Evolutionary conservation across 1,284 basidiomycete genomes (phyloP).

Genomic region (Termitomyces sp.): DNA sequence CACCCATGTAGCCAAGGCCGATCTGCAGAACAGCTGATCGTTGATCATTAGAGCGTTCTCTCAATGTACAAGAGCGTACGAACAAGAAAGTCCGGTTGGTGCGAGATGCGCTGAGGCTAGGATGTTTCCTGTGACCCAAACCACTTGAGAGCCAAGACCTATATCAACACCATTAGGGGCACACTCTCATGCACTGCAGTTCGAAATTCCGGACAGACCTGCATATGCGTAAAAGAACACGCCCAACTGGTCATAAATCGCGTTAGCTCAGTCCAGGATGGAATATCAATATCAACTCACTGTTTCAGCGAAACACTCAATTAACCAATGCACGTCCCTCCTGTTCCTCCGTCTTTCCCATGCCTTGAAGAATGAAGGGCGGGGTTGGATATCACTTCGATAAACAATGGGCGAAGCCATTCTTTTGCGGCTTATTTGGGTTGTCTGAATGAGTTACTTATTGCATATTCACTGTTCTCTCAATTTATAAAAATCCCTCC

Average conservation of each 20-base stretch:
- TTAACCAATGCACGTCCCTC: slow-evolving; percentile 43
- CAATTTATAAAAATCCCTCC: slow-evolving; percentile 8
- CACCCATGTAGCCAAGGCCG: slow-evolving; percentile 60
- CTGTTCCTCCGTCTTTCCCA: slow-evolving; percentile 54
- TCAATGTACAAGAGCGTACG: background rate
- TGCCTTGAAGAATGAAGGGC: slow-evolving; percentile 33
- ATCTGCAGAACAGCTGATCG: slow-evolving; percentile 53
- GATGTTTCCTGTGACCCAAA: slow-evolving; percentile 50
- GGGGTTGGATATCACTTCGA: slow-evolving; percentile 38
- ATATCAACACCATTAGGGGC: slow-evolving; percentile 2
- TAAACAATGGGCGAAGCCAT: slow-evolving; percentile 29
- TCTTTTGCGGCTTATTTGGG: background rate
- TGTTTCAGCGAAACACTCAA: slow-evolving; percentile 57
- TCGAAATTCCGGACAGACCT: slow-evolving; percentile 33
- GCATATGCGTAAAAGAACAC: slow-evolving; percentile 45
- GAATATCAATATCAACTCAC: slow-evolving; percentile 32
- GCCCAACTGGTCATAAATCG: slow-evolving; percentile 25
- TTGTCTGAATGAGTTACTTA: background rate
- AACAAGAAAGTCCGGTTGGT: slow-evolving; percentile 44
- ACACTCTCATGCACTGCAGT: background rate
- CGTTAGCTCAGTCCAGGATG: background rate
- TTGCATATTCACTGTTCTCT: background rate
- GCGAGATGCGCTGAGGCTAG: slow-evolving; percentile 24
- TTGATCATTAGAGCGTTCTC: slow-evolving; percentile 19
- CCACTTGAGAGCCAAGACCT: slow-evolving; percentile 59